These are phyloP conservation scores for Chlorella sorokiniana DNA, from an alignment of 139 green algal species.

Conservation along the genomic window DNA sequence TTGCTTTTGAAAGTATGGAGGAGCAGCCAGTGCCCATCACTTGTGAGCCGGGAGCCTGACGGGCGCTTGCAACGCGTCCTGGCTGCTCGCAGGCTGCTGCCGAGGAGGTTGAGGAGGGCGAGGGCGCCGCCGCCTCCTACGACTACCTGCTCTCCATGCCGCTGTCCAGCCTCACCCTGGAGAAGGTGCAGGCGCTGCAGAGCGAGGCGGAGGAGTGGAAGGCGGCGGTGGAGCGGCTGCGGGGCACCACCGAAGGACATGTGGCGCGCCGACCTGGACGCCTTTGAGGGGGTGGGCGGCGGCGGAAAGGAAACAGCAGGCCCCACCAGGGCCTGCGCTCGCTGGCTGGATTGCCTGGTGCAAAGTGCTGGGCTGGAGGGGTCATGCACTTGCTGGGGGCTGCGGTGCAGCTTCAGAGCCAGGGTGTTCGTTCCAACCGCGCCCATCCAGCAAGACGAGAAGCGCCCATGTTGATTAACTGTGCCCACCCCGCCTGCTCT, in stretches of 20 bases:
- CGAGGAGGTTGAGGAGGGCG: slow-evolving; percentile 54
- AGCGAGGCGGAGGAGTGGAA: slow-evolving; percentile 50
- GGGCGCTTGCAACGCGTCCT: slow-evolving; percentile 12
- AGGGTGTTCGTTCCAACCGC: too few relatives aligned
- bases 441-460: too few relatives aligned
- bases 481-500: too few relatives aligned
- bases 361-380: not conserved
- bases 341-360: not conserved
- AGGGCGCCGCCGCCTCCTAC: slow-evolving; percentile 62
- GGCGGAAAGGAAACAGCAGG: too few relatives aligned
- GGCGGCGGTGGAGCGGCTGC: slow-evolving; percentile 64
- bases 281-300: slow-evolving; percentile 66
- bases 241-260: slow-evolving; percentile 70
- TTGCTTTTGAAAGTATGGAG: too few relatives aligned
- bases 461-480: too few relatives aligned
- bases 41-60: too few relatives aligned
- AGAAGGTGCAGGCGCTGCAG: slow-evolving; percentile 80
- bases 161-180: slow-evolving; percentile 91
- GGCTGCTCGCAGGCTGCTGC: not conserved
- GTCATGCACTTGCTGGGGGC: too few relatives aligned
- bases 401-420: too few relatives aligned
- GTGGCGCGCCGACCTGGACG: slow-evolving; percentile 86
- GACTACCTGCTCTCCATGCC: slow-evolving; percentile 98
- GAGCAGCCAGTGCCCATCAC: too few relatives aligned
- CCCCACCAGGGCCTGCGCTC: too few relatives aligned